Conservation (phyloP, 345 rosid species). For the Brassica cretica region DNA sequence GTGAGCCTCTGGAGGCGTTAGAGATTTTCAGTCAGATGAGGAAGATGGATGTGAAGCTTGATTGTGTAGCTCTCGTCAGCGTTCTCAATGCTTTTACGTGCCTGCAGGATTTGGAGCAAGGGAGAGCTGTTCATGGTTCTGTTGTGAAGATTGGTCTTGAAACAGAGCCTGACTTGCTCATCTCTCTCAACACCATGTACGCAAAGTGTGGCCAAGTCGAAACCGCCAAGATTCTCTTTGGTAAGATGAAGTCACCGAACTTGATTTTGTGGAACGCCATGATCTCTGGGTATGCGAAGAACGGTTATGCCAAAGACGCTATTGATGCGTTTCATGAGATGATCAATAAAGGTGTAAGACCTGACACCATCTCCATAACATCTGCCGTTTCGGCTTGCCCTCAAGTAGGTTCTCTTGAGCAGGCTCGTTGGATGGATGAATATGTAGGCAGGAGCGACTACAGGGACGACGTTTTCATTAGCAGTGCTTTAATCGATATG, state of each 20-base stretch:
- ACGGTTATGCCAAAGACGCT: conserved; percentile 65
- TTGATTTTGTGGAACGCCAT: conserved; percentile 69
- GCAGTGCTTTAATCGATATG: conserved; percentile 64
- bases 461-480: conserved; percentile 47
- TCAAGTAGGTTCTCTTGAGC: conserved; percentile 66
- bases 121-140: conserved; percentile 53
- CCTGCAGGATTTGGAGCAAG: conserved; percentile 53
- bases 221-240: conserved; percentile 52
- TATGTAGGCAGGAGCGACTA: conserved; percentile 45
- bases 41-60: conserved; percentile 48
- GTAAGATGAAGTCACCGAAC: conserved; percentile 53
- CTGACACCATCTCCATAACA: conserved; percentile 58
- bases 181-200: conserved; percentile 67
- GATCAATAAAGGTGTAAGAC: conserved; percentile 42
- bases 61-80: conserved; percentile 70
- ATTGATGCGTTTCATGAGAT: conserved; percentile 54
- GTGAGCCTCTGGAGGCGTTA: conserved; percentile 58
- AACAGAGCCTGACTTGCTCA: conserved; percentile 61
- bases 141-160: conserved; percentile 64
- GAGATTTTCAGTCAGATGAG: conserved; percentile 56
- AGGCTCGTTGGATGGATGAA: conserved; percentile 61
- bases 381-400: conserved; percentile 63
- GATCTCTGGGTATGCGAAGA: conserved; percentile 75
- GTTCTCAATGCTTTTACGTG: conserved; percentile 64
- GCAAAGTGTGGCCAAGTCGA: conserved; percentile 67